phyloP scores from a whole-genome alignment of 169 alveolate genomes.

The Plasmodium gonderi region DNA sequence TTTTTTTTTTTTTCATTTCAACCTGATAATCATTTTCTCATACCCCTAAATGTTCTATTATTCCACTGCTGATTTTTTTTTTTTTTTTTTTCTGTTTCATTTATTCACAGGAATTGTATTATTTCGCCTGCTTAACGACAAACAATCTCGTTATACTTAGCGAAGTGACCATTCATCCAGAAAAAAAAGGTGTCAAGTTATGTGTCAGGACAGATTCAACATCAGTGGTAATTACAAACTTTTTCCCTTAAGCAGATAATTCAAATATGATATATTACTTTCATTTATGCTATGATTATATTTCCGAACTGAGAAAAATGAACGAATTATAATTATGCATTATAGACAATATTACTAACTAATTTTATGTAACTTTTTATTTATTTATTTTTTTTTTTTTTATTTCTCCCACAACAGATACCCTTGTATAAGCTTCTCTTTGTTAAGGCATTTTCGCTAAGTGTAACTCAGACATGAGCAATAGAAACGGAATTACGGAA shows the following conservation, averaged over 20 bases:
- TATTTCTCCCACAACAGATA: conserved; percentile 12
- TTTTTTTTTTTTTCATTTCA: not conserved
- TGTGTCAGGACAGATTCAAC: conserved; percentile 78
- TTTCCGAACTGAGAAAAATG: not conserved
- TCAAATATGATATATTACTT: not conserved
- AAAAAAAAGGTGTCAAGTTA: conserved; percentile 58
- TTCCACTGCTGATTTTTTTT: not conserved
- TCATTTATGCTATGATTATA: not conserved
- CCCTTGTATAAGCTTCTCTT: conserved; percentile 67
- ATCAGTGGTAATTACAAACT: conserved; percentile 70
- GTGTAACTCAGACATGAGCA: conserved; percentile 34
- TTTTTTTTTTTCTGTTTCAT: not conserved
- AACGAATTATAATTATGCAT: not conserved
- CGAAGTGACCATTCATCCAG: conserved; percentile 77
- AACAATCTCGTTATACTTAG: conserved; percentile 77
- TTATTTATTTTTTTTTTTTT: too few species aligned
- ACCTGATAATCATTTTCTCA: not conserved
- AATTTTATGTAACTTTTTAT: not conserved
- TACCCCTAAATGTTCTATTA: too few species aligned
- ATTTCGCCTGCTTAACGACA: conserved; percentile 77
- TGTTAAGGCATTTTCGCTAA: conserved; percentile 64
- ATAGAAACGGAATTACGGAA: not conserved
- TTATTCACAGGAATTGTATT: conserved; percentile 74
- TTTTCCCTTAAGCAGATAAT: not conserved
- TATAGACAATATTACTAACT: not conserved